phyloP scores from a whole-genome alignment of 495 filamentous ascomycete genomes.

The Penicillium alfredii region DNA sequence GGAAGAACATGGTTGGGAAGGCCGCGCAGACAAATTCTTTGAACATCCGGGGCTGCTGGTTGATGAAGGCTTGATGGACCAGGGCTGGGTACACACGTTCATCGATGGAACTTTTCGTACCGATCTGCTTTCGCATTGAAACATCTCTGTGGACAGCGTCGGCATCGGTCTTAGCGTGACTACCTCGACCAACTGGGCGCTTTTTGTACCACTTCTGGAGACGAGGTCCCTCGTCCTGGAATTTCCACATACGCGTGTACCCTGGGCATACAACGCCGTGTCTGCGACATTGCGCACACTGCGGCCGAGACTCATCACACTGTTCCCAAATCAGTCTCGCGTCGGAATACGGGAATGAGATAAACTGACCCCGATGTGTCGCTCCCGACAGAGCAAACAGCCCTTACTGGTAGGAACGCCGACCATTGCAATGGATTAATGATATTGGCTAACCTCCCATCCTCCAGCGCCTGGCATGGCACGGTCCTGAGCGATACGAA shows the following conservation, averaged over 20 bases:
- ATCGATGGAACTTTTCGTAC: conserved; percentile 1
- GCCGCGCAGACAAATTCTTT: conserved; percentile 6
- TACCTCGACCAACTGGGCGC: background rate
- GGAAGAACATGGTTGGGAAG: conserved; percentile 8
- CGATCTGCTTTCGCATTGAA: background rate
- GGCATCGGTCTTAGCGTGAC: background rate
- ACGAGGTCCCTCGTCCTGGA: conserved; percentile 6
- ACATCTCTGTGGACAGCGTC: background rate
- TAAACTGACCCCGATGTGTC: conserved; percentile 4
- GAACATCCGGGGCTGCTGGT: conserved; percentile 2
- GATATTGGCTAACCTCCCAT: background rate
- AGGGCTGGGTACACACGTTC: conserved; percentile 5
- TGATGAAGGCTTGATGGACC: conserved; percentile 2
- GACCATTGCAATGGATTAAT: conserved; percentile 1
- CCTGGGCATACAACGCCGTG: conserved; percentile 5
- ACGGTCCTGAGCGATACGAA: background rate
- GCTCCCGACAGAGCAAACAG: conserved; percentile 7
- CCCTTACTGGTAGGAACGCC: conserved; percentile 6
- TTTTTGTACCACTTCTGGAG: conserved; percentile 4
- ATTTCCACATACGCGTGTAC: conserved; percentile 5
- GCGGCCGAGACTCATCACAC: conserved; percentile 7
- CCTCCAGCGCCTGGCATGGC: background rate
- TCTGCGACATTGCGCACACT: conserved; percentile 3
- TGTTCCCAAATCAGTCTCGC: conserved; percentile 1
- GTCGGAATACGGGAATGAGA: background rate